Evolutionary conservation across 2,329 filamentous ascomycete species (phyloP), one percentile per base, ranked within the genome.

Genomic region (Peltaster fructicola): DNA sequence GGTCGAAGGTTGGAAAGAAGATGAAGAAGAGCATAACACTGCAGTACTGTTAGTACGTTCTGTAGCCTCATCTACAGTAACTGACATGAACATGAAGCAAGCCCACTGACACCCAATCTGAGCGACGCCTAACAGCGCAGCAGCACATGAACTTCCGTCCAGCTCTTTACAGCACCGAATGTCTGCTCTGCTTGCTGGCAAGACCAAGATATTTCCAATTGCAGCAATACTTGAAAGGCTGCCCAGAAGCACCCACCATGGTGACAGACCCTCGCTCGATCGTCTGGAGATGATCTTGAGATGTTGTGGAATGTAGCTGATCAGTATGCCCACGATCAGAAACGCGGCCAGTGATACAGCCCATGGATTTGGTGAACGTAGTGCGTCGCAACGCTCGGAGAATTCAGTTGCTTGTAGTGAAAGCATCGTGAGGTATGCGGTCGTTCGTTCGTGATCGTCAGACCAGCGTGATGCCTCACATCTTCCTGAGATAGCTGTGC

Each of bases 291-390:
- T 79, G 53, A 98, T 95, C 43, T 88, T 81, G 50, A 76, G 68
- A 53, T 95, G 85, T 49, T 98, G 88, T 1, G 88, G 88, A 3
- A 95, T 65, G 56, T 98, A 98, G 16, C 85, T 95, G 30, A 91
- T 57, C 33, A 93, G 61, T 41, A 95, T 84, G 29, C 85, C 85
- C 39, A 91, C 48, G 33, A 95, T 62, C 39, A 95, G 80, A 41
- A 91, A 52, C 33, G 33, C 31, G 22, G 44, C 43, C 14, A 48
- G 39, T 8, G 24, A 24, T 22, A 37, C 34, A n/a, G 41, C 32
- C 20, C 36, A 34, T 15, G 36, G 34, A 31, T 35, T 28, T n/a
- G 44, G 44, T 24, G 39, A 29, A 7, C 29, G 29, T 23, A 48
- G 41, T n/a, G 27, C 25, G 6, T 26, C 22, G 36, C 44, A 48